phyloP scores from a whole-genome alignment of 768 basidiomycete species.

The Erythrobasidium yunnanense region DNA sequence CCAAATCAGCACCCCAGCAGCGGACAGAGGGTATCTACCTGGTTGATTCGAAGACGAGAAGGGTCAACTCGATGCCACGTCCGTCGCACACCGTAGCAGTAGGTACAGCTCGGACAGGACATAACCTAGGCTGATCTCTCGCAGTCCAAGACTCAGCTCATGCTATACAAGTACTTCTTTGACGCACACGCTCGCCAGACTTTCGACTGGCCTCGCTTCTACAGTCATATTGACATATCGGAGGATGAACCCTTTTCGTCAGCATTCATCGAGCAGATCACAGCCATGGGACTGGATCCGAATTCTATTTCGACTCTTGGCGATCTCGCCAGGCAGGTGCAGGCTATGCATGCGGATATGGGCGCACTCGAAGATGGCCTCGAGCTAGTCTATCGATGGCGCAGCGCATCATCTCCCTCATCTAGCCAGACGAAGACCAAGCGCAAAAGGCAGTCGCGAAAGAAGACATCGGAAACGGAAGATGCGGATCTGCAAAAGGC shows the following conservation, averaged over 20 bases:
- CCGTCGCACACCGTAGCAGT: constrained; percentile 19
- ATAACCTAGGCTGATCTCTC: neutral
- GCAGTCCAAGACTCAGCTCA: constrained; percentile 19
- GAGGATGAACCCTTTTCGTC: neutral
- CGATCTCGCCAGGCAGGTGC: neutral
- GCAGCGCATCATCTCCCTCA: neutral
- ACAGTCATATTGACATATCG: neutral
- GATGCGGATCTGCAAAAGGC: constrained; percentile 1
- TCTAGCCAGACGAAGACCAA: neutral
- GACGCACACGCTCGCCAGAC: neutral
- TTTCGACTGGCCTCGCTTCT: constrained; percentile 10
- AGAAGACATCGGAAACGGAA: neutral
- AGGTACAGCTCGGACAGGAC: neutral
- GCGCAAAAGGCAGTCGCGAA: neutral
- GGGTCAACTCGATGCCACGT: neutral
- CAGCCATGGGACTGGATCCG: too few relatives aligned
- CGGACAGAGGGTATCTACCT: neutral
- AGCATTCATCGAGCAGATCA: constrained; percentile 2
- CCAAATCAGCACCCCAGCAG: neutral
- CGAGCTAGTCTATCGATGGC: constrained; percentile 21
- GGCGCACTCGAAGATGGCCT: constrained; percentile 11
- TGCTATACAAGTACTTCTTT: constrained; percentile 20
- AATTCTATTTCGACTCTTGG: constrained; percentile 4
- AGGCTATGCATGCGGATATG: constrained; percentile 7
- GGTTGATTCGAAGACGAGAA: constrained; percentile 19